phyloP scores from a whole-genome alignment of 1,284 basidiomycete species.

The Cryptococcus jaspeensis region DNA sequence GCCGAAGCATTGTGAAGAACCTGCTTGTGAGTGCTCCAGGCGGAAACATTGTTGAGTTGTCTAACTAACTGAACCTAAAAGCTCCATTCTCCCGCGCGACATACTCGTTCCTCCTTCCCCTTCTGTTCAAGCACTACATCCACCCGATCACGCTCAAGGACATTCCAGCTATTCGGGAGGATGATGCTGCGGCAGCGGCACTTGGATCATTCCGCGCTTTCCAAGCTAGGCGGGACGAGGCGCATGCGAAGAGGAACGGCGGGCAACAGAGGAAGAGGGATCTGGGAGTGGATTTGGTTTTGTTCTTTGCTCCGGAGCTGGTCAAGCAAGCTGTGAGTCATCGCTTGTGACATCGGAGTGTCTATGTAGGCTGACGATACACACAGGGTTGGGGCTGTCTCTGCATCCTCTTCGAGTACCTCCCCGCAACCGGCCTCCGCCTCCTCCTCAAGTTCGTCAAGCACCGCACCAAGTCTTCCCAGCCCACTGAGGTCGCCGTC shows the following conservation, averaged over 20 bases:
- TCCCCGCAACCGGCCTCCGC: conserved; percentile 56
- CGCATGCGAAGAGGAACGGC: conserved; percentile 19
- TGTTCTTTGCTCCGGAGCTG: conserved; percentile 34
- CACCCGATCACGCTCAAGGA: conserved; percentile 51
- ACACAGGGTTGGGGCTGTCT: conserved; percentile 47
- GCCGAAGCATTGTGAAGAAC: conserved; percentile 41
- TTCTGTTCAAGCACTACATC: conserved; percentile 53
- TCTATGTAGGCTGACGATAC: neutral
- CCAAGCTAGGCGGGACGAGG: conserved; percentile 26
- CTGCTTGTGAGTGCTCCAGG: too few species aligned
- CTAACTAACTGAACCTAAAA: neutral
- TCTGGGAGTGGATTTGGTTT: conserved; percentile 45
- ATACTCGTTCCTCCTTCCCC: conserved; percentile 51
- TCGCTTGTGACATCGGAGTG: neutral
- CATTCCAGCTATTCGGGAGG: conserved; percentile 56
- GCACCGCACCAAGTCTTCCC: conserved; percentile 34
- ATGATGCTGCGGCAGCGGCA: conserved; percentile 54
- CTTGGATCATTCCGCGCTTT: conserved; percentile 50
- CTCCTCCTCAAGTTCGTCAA: conserved; percentile 55
- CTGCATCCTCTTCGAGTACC: conserved; percentile 52
- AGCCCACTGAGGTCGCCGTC: conserved; percentile 55
- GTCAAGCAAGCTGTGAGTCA: conserved; percentile 29
- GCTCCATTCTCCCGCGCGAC: conserved; percentile 47
- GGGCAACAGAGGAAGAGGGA: conserved; percentile 41
- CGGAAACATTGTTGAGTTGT: conserved; percentile 12